Base-by-base conservation (phyloP, 805 yeast genomes). In the Lachancea sp. region DNA sequence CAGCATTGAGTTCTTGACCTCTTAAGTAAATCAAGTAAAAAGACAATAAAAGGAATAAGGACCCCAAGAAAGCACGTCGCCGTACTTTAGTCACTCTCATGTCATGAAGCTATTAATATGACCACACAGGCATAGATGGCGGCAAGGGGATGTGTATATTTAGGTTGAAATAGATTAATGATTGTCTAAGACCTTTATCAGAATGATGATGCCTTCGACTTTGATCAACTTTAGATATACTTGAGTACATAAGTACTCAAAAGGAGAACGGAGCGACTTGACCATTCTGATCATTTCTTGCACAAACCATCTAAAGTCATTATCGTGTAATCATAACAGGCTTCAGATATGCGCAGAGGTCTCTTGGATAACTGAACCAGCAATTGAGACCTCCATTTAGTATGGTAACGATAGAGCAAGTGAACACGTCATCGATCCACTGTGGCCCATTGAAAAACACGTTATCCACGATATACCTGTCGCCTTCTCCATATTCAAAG, bases 391-490 rank as follows among this genome's bases (percentile, higher is more conserved):
- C 63, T 29, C 60, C 60, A 2, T 35, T 13, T 5, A 49, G 48
- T 1, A 58, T 55, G 3, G 60, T 46, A 8, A 57, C 48, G 1
- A 43, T 40, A 9, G 51, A 39, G 31, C 51, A 49, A 3, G 54
- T 49, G 35, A 57, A 51, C 11, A 51, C 49, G 36, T 44, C 47
- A 23, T 50, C 43, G 6, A 56, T 42, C 11, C 58, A 51, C 38
- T 56, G 61, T 2, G 61, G 62, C 42, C 53, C 53, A 30, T 54
- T 51, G 39, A 58, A 58, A 8, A 38, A 16, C 2, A 58, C 57
- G 32, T 58, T 54, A 18, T 39, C 41, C 1, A 57, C 52, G 16
- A 24, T 12, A 29, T 42, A 58, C 9, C 34, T 29, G 13, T 34
- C 29, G 9, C 13, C 25, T n/a, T 24, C 28, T 13, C 29, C 12